Percentiles rank a stretch among this genome's conserved stretches.
These are phyloP conservation scores for Termitomyces sp. DNA, from an alignment of 1,284 basidiomycete genomes.

Conservation along the genomic window DNA sequence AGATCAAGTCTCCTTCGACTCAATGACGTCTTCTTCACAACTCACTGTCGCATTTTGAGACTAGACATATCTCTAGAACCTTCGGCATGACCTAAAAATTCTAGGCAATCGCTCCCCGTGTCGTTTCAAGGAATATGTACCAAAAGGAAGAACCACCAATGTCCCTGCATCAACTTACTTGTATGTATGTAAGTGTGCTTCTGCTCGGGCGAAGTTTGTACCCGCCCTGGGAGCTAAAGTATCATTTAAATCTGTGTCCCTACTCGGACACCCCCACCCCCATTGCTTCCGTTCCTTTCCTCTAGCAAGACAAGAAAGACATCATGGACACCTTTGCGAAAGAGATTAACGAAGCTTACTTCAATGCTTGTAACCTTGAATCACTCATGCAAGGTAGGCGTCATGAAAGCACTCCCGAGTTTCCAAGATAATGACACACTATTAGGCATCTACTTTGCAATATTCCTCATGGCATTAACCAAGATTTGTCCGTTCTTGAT, in stretches of 20 bases:
- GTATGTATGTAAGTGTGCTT: background rate
- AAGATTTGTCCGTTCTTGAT: constrained; percentile 10
- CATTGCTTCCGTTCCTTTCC: background rate
- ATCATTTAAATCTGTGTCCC: background rate
- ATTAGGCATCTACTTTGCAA: constrained; percentile 14
- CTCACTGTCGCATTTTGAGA: background rate
- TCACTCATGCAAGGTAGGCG: constrained; percentile 16
- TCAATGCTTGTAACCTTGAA: constrained; percentile 18
- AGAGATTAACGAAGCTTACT: constrained; percentile 17
- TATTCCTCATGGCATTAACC: constrained; percentile 12
- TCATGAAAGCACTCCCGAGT: background rate
- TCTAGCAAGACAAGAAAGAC: background rate
- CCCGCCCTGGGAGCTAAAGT: background rate
- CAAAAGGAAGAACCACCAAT: background rate
- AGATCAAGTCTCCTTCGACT: background rate
- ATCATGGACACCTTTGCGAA: constrained; percentile 6
- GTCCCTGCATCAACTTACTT: background rate
- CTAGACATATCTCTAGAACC: too few relatives aligned
- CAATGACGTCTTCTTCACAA: background rate
- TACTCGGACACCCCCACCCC: background rate
- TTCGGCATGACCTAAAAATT: too few relatives aligned
- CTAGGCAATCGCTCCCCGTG: background rate
- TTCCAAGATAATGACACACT: background rate
- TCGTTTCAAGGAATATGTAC: background rate
- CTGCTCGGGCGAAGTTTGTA: background rate